Base-by-base conservation (phyloP, 768 basidiomycete genomes). In the Hygrophorus russula region DNA sequence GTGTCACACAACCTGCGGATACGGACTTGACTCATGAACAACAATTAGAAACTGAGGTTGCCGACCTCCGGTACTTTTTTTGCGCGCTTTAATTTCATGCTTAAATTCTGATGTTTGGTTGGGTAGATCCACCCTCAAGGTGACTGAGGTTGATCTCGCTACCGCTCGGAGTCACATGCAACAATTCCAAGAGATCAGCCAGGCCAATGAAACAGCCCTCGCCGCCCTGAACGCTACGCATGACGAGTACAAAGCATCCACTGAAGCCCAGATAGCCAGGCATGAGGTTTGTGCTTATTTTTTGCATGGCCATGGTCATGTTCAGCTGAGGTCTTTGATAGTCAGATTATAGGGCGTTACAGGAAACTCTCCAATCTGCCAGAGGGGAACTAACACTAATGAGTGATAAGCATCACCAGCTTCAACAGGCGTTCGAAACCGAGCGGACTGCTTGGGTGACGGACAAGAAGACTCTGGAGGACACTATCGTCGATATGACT, bases 151-250 rank as follows among this genome's bases (percentile, higher is more conserved):
- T 17, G 89, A 91, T 50, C 71, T 90, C 29, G 69, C 77, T 8
- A 66, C 76, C 14, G 80, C 87, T 1, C 73, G 73, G 44, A 74
- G 63, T 36, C 85, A 90, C 53, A 79, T 82, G 20, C 74, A 83
- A 46, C 90, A 92, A 58, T 92, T 83, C 74, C 76, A 86, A 56
- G 80, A 84, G 50, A 91, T 93, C 51, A 83, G 82, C 48, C 75
- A 81, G 53, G 82, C 86, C 0, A 89, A 74, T 52, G 90, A 92
- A 57, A 73, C 72, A 49, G 85, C 88, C 7, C 66, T 93, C 5
- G 67, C 74, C 20, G 72, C 74, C 27, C 60, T 91, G 34, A 87
- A 79, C 44, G 52, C 65, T 0, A 88, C 84, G 0, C 80, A 81
- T 49, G 89, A 92, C 44, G 81, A 89, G 56, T 92, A 82, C 67